Evolutionary conservation across 495 filamentous ascomycete species (phyloP).

Genomic region (Filosporella fistucella): DNA sequence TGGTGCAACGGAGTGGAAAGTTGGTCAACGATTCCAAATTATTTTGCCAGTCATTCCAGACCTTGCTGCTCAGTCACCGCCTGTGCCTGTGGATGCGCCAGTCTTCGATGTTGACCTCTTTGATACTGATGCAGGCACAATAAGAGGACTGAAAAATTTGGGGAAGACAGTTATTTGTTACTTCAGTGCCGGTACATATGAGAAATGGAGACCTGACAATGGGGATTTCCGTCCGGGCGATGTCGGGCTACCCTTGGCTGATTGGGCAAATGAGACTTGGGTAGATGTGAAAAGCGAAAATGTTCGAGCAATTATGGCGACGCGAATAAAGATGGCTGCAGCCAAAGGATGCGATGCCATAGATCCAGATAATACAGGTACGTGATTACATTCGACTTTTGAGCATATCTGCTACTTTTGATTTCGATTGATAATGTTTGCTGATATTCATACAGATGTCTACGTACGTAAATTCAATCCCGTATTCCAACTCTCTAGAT

Average conservation of each 20-base stretch:
- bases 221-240: conserved; percentile 44
- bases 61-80: background rate
- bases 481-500: too few species aligned
- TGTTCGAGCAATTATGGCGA: conserved; percentile 56
- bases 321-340: conserved; percentile 50
- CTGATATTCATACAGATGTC: conserved; percentile 46
- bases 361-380: conserved; percentile 56
- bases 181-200: conserved; percentile 54
- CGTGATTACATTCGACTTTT: too few species aligned
- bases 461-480: too few species aligned
- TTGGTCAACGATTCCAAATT: background rate
- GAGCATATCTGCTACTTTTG: too few species aligned
- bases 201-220: conserved; percentile 35
- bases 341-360: conserved; percentile 64
- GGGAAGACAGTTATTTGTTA: conserved; percentile 66
- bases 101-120: conserved; percentile 61
- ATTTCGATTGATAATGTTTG: too few species aligned
- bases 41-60: background rate
- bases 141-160: conserved; percentile 39
- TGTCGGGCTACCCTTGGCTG: conserved; percentile 46
- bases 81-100: background rate
- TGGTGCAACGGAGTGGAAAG: background rate
- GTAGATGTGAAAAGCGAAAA: conserved; percentile 48
- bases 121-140: conserved; percentile 39
- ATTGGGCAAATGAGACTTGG: conserved; percentile 66